Conservation (phyloP, 2,329 filamentous ascomycete genomes). For the Didymosphaeria variabile region DNA sequence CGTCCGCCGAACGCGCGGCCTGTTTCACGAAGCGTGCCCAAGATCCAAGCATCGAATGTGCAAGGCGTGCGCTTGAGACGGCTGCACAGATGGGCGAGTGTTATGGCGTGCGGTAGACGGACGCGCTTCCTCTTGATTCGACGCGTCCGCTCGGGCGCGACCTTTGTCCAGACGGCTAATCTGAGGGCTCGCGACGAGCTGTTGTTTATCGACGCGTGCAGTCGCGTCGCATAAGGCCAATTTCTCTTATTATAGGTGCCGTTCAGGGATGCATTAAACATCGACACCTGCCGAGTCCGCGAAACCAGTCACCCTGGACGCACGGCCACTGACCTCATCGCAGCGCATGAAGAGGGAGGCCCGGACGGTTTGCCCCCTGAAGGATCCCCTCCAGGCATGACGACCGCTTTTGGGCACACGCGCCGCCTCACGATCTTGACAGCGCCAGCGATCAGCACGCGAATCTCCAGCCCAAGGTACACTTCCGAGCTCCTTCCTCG, state of each 20-base stretch:
- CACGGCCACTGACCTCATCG: conserved; percentile 22
- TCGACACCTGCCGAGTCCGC: conserved; percentile 30
- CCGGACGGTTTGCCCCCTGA: conserved; percentile 22
- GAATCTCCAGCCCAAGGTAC: conserved; percentile 33
- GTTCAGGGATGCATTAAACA: conserved; percentile 23
- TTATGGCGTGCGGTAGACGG: conserved; percentile 2
- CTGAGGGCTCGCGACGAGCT: not conserved
- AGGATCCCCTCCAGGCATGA: conserved; percentile 12
- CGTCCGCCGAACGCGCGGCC: conserved; percentile 32
- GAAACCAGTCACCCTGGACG: conserved; percentile 22
- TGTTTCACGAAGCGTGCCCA: conserved; percentile 33
- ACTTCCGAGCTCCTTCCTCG: conserved; percentile 33
- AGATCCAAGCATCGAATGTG: conserved; percentile 23
- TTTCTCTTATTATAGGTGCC: conserved; percentile 36
- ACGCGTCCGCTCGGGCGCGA: conserved; percentile 5
- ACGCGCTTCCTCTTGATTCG: not conserved
- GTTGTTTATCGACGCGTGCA: conserved; percentile 11
- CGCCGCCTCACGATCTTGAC: conserved; percentile 37
- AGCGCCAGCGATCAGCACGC: conserved; percentile 37
- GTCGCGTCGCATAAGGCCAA: conserved; percentile 34
- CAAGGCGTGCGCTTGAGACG: conserved; percentile 27
- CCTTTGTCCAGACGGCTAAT: not conserved
- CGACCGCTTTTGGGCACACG: conserved; percentile 26
- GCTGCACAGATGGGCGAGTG: not conserved
- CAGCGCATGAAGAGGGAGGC: conserved; percentile 20